Conservation (phyloP, 371 early-diverging fungal genomes). For the Mortierella sp. region DNA sequence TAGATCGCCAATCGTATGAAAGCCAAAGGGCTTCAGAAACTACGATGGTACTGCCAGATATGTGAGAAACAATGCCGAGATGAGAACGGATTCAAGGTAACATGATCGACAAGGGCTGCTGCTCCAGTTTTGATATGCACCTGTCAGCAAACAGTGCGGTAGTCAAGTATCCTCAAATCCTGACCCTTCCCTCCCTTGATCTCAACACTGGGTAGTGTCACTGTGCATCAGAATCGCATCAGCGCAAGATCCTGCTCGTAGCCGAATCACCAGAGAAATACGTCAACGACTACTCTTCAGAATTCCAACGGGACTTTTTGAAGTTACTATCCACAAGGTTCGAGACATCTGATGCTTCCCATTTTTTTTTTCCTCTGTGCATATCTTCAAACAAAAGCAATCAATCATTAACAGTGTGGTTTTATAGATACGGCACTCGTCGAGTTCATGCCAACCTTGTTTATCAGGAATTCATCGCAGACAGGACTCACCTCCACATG, state of each 20-base stretch:
- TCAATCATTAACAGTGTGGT: not conserved
- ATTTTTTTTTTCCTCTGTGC: too few relatives aligned
- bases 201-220: constrained; percentile 81
- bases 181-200: not conserved
- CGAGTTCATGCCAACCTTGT: constrained; percentile 91
- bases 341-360: too few relatives aligned
- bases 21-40: constrained; percentile 93
- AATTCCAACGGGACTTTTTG: constrained; percentile 79
- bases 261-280: constrained; percentile 82
- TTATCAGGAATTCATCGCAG: constrained; percentile 95
- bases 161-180: too few relatives aligned
- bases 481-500: constrained; percentile 95
- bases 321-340: constrained; percentile 77
- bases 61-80: constrained; percentile 94
- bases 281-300: constrained; percentile 74
- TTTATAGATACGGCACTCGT: constrained; percentile 79
- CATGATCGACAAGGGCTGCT: too few relatives aligned
- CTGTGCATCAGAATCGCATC: constrained; percentile 90
- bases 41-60: constrained; percentile 95
- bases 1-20: constrained; percentile 85
- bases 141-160: too few relatives aligned
- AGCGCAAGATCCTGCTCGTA: constrained; percentile 91
- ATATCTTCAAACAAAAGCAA: too few relatives aligned
- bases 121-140: too few relatives aligned
- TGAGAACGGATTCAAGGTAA: constrained; percentile 94